Evolutionary conservation across 139 green algal species (phyloP).

Genomic region (Astrephomene gubernaculifera): DNA sequence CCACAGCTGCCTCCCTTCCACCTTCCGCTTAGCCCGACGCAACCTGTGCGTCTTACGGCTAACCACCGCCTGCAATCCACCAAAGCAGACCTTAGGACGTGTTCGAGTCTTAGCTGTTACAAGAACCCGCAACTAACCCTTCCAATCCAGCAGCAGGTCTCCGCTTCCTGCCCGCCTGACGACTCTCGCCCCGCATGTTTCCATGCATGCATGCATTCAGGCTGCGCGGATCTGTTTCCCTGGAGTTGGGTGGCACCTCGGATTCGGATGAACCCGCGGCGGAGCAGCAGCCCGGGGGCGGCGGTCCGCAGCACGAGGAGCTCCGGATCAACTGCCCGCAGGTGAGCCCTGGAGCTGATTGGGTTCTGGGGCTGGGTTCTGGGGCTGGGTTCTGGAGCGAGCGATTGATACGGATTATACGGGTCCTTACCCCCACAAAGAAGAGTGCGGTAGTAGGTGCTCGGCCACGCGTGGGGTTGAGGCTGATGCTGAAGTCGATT

Average conservation of each 20-base stretch:
- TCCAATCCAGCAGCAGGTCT: neutral
- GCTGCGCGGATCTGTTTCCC: neutral
- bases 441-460: too few species aligned
- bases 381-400: too few species aligned
- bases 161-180: neutral
- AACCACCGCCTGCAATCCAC: neutral
- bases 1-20: neutral
- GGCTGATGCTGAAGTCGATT: too few species aligned
- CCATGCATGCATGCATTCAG: too few species aligned
- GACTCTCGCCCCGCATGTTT: too few species aligned
- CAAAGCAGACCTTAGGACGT: neutral
- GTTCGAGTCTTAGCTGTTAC: neutral
- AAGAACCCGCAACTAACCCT: neutral
- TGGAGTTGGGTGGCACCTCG: neutral
- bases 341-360: too few species aligned
- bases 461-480: too few species aligned
- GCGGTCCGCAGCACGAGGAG: neutral
- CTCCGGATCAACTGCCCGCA: constrained; percentile 28
- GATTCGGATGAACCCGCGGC: neutral
- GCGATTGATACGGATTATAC: too few species aligned
- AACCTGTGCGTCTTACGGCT: neutral
- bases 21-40: neutral
- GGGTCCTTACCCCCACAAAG: too few species aligned
- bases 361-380: too few species aligned
- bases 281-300: too few species aligned